Percentiles rank a stretch among this genome's conserved stretches.
These are phyloP conservation scores for Kuraishia molischiana DNA, from an alignment of 805 yeast species.

Conservation along the genomic window DNA sequence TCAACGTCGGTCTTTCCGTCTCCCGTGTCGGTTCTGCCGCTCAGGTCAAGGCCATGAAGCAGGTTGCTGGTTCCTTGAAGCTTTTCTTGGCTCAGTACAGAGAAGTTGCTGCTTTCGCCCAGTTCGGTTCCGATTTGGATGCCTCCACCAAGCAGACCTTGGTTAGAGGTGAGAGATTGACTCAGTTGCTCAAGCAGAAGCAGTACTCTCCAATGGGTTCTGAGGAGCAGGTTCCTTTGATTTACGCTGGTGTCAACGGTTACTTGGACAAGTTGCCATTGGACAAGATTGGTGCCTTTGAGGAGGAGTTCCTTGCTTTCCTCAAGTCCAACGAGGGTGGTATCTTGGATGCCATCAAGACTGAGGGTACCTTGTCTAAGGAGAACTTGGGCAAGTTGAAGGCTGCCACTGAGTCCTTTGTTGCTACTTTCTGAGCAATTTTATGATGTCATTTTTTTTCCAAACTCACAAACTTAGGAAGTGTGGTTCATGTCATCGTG, in stretches of 20 bases:
- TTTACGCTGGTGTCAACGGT: conserved; percentile 99
- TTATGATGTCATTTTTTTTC: conserved; percentile 2
- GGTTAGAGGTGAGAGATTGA: conserved; percentile 99
- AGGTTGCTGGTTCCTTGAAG: conserved; percentile 99
- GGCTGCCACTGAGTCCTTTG: conserved; percentile 86
- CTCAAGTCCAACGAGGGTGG: conserved; percentile 85
- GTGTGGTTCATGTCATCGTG: background rate
- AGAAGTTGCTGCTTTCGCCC: conserved; percentile 99
- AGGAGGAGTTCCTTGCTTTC: conserved; percentile 85
- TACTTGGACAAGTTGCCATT: conserved; percentile 83
- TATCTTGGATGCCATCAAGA: conserved; percentile 75
- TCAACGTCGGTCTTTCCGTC: conserved; percentile 98
- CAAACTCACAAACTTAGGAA: background rate
- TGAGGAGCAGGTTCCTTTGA: conserved; percentile 98
- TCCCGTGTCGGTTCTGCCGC: conserved; percentile 99
- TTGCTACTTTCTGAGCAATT: conserved; percentile 68
- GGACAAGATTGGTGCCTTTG: conserved; percentile 83
- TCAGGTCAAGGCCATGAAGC: conserved; percentile 99
- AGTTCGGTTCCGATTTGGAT: conserved; percentile 99
- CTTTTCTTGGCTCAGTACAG: conserved; percentile 99
- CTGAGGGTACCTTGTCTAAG: conserved; percentile 83
- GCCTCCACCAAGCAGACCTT: conserved; percentile 99
- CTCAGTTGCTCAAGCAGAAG: conserved; percentile 96
- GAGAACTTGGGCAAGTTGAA: conserved; percentile 82
- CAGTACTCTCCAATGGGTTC: conserved; percentile 96